Conservation (phyloP, 352 stramenopile species). For the Phytophthora tubulina region DNA sequence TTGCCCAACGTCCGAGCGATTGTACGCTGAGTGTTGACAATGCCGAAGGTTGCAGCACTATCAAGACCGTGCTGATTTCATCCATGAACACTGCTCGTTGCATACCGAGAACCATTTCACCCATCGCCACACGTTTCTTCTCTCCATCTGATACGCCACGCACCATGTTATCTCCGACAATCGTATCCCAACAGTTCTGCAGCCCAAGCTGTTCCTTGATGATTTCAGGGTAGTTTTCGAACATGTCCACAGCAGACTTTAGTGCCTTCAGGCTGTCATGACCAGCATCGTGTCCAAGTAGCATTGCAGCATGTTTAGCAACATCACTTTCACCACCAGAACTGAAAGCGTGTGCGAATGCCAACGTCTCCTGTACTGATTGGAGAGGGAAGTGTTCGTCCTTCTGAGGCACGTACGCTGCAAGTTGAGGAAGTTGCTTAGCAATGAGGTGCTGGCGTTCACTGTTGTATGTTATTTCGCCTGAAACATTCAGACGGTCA, state of each 20-base stretch:
- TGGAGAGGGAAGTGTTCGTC: conserved; percentile 18
- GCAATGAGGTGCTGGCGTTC: conserved; percentile 1
- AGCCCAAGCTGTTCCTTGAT: conserved; percentile 46
- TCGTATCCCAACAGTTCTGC: conserved; percentile 27
- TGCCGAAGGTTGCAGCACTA: conserved; percentile 88
- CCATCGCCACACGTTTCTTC: conserved; percentile 59
- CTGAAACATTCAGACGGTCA: conserved; percentile 11
- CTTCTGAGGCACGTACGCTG: not conserved
- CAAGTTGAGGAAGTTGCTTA: conserved; percentile 15
- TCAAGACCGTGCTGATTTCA: conserved; percentile 66
- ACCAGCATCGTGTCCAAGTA: conserved; percentile 3
- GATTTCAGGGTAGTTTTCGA: conserved; percentile 42
- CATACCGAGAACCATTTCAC: conserved; percentile 64
- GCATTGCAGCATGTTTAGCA: not conserved
- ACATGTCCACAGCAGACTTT: conserved; percentile 11
- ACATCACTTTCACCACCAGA: not conserved
- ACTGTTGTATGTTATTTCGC: conserved; percentile 27
- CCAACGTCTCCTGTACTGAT: conserved; percentile 20
- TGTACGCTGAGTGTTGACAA: conserved; percentile 60
- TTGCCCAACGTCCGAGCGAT: conserved; percentile 43
- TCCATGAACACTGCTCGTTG: conserved; percentile 77
- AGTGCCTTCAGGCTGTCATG: not conserved
- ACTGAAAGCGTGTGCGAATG: conserved; percentile 17
- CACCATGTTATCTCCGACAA: conserved; percentile 77
- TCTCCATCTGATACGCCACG: conserved; percentile 90